Conservation (phyloP, 192 early-diverging fungal genomes). For the Coemansia sp. region DNA sequence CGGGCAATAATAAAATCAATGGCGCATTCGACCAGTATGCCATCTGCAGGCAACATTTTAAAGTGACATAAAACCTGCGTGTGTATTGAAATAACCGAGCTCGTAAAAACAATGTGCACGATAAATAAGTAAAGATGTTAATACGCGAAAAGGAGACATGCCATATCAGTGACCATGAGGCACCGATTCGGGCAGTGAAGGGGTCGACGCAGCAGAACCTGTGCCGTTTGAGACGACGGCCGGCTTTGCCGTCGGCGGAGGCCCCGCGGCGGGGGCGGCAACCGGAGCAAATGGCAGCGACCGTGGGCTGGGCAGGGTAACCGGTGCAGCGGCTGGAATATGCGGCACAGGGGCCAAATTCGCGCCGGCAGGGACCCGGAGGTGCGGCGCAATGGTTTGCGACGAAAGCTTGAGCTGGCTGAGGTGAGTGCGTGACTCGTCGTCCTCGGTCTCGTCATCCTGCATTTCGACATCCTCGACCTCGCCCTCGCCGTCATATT, state of each 20-base stretch:
- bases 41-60: neutral
- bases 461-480: conserved; percentile 51
- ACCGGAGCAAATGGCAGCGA: neutral
- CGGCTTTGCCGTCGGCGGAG: conserved; percentile 12
- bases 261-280: neutral
- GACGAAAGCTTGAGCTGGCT: neutral
- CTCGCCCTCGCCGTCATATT: conserved; percentile 39
- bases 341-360: neutral
- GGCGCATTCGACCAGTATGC: neutral
- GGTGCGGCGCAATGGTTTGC: neutral
- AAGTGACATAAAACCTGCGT: neutral
- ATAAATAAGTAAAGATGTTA: neutral
- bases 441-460: conserved; percentile 37
- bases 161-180: neutral
- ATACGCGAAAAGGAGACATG: neutral
- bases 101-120: neutral
- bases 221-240: conserved; percentile 3
- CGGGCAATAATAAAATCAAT: neutral
- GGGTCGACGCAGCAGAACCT: neutral
- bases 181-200: neutral
- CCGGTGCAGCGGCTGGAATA: conserved; percentile 5
- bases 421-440: neutral
- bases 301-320: conserved; percentile 9
- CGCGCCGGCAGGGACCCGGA: neutral
- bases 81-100: neutral